Evolutionary conservation across 2,329 filamentous ascomycete species (phyloP), one percentile per base, ranked within the genome.

Genomic region (Gaeumannomyces tritici): DNA sequence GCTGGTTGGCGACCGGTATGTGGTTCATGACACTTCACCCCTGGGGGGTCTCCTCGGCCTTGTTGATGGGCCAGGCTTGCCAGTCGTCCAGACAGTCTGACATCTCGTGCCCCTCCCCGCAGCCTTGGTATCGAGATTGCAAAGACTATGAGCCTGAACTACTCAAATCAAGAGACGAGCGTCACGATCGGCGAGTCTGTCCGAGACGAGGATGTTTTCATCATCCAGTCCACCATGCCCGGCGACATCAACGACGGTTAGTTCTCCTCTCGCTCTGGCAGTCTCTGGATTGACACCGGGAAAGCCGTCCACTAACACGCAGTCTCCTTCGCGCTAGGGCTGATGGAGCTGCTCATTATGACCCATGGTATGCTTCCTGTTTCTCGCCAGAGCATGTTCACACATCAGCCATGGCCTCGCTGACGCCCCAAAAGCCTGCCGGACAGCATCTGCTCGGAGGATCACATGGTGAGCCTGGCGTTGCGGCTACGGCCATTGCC

Each of bases 341-440:
- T 99, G 64, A 98, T 99, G 93, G 93, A 99, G 77, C 85, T 98
- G 51, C 84, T 98, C 68, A 97, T 98, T 77, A 96, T 97, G 88
- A 96, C 97, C 76, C 96, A 96, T 73, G 93, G 67, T 66, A 62
- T 12, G 65, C 60, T 2, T 27, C 55, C 28, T 28, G n/a, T 51
- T 24, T n/a, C 18, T 18, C 21, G 21, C 42, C 42, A 9, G 42
- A 51, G 42, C 55, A 18, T 7, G 26, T 56, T 26, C 28, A 26
- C 55, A 15, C 55, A 4, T 56, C 11, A 28, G n/a, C 57, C 15
- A 35, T 13, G 18, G 21, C 6, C 28, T 33, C 21, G 35, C 58
- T 61, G 35, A 61, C 12, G 12, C 18, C 15, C 21, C 27, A 24
- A 55, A 28, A 61, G 60, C 60, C 55, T 69, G 67, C 64, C 66